Base-by-base conservation (phyloP, 345 rosid species). In the Pistacia atlantica region DNA sequence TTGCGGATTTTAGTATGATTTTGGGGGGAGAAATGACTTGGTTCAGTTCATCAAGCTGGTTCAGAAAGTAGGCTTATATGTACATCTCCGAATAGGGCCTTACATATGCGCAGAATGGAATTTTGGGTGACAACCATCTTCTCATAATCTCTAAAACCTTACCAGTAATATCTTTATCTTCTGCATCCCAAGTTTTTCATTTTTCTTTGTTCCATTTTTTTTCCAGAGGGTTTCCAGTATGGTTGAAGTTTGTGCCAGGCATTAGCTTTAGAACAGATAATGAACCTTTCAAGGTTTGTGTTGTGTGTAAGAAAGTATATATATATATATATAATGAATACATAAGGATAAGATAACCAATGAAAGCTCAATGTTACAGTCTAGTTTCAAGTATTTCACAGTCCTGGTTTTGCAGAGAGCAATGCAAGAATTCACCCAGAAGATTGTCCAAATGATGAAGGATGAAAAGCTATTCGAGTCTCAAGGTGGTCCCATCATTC, bases 241-340 rank as follows among this genome's bases (percentile, higher is more conserved):
- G 98, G 98, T 84, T 95, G 86, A 93, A 91, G 83, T 90, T 84
- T 84, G 87, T 93, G 73, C 92, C 86, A 28, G 97, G 95, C 52
- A 86, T 93, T 80, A 91, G 87, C 76, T 93, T 95, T 85, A 91
- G 98, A 81, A 90, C 98, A 20, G 88, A 95, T 54, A 95, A 95
- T 76, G 87, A 79, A 69, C 93, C 97, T 68, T 95, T 89, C 81
- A 90, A 95, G 95, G 97, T 95, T 48, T 71, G 81, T 28, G 46
- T 42, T 42, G 46, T 38, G 6, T 4, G 42, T 42, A 42, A 42
- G 46, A 42, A 42, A 42, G 42, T 38, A 6, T 38, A 38, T 38
- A 38, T 38, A 6, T 38, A 38, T 38, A 38, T 76, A 38, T 38
- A 38, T 38, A 38, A 4, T 38, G 42, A 38, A 38, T 6, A 38